Percentiles rank a stretch among this genome's conserved stretches.
phyloP scores from a whole-genome alignment of 2,329 filamentous ascomycete species.

The Hymenoscyphus fraxineus region DNA sequence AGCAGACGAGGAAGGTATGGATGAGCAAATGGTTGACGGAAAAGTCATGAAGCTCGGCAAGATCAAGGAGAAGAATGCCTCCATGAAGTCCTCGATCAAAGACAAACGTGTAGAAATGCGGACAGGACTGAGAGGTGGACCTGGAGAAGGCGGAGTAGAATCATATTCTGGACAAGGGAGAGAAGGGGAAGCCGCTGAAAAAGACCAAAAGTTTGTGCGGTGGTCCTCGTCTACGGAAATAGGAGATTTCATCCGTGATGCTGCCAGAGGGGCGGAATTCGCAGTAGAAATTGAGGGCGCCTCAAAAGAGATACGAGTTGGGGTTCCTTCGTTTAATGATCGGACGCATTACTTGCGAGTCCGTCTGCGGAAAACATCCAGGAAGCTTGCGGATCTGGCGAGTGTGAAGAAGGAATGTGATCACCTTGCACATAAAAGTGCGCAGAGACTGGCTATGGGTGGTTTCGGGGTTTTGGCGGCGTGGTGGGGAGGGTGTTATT shows the following conservation, averaged over 20 bases:
- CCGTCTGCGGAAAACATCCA: conserved; percentile 67
- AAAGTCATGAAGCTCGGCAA: conserved; percentile 38
- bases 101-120: conserved; percentile 36
- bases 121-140: conserved; percentile 41
- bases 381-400: conserved; percentile 64
- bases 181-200: conserved; percentile 38
- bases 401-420: conserved; percentile 81
- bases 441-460: conserved; percentile 73
- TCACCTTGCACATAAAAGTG: conserved; percentile 67
- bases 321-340: conserved; percentile 83
- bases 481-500: conserved; percentile 73
- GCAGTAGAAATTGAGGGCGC: conserved; percentile 76
- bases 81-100: conserved; percentile 23
- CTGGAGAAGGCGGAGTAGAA: conserved; percentile 58
- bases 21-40: conserved; percentile 49
- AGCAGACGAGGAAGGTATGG: conserved; percentile 38
- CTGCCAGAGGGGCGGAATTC: conserved; percentile 79
- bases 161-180: conserved; percentile 68
- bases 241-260: conserved; percentile 90
- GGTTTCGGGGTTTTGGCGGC: conserved; percentile 69
- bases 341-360: conserved; percentile 85
- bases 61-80: conserved; percentile 26
- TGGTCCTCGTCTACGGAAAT: conserved; percentile 90
- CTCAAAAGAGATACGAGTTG: conserved; percentile 65
- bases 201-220: conserved; percentile 63